These are phyloP conservation scores for Calonectria hawksworthii DNA, from an alignment of 2,329 filamentous ascomycete species.

Conservation along the genomic window DNA sequence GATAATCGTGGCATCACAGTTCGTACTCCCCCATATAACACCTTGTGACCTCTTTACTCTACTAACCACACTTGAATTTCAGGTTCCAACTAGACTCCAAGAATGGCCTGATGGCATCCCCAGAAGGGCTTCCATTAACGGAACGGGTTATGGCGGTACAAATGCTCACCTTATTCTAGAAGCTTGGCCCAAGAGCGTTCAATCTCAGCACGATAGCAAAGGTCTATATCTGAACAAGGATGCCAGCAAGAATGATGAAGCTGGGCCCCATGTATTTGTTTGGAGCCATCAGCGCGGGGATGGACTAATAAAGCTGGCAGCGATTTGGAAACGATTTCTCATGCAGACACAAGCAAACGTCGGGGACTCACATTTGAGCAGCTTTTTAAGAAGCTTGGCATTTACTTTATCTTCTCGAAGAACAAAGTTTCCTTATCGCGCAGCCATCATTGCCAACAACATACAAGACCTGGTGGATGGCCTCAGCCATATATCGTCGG, in stretches of 20 bases:
- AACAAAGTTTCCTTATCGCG: neutral
- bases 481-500: neutral
- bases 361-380: neutral
- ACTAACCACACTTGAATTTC: neutral
- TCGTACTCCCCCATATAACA: neutral
- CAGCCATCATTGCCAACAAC: neutral
- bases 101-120: neutral
- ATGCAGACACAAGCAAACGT: neutral
- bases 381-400: neutral
- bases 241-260: neutral
- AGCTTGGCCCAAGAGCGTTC: neutral
- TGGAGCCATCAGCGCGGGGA: neutral
- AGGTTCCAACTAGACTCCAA: neutral
- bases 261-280: neutral
- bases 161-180: neutral
- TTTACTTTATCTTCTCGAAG: neutral
- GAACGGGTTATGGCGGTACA: neutral
- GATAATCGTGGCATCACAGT: neutral
- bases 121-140: neutral
- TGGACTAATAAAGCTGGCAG: neutral
- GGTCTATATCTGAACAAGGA: neutral
- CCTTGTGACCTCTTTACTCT: neutral
- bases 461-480: neutral
- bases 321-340: neutral
- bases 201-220: neutral